These are phyloP conservation scores for Candida arabinofermentans DNA, from an alignment of 805 yeast genomes.

Conservation along the genomic window DNA sequence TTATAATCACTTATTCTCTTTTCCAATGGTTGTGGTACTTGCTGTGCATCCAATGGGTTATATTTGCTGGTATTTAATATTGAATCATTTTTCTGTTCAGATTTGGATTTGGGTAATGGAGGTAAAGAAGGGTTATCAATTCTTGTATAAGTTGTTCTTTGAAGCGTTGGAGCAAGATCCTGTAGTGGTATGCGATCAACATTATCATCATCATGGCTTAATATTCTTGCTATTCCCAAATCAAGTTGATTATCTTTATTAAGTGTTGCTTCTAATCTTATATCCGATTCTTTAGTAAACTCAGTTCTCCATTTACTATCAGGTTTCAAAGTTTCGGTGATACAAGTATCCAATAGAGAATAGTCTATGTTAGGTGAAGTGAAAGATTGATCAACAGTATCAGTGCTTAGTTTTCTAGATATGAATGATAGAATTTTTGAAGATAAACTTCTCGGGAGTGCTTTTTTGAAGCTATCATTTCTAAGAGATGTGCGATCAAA, in stretches of 20 bases:
- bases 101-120: background rate
- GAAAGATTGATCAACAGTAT: constrained; percentile 2
- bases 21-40: background rate
- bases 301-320: constrained; percentile 4
- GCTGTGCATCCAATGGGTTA: background rate
- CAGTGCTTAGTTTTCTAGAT: background rate
- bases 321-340: constrained; percentile 3
- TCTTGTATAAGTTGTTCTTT: background rate
- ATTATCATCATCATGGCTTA: background rate
- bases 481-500: too few species aligned
- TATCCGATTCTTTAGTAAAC: background rate
- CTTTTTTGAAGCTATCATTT: too few species aligned
- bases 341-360: constrained; percentile 1
- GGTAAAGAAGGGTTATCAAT: background rate
- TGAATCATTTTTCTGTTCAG: background rate
- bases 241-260: background rate
- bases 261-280: background rate
- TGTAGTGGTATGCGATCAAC: background rate
- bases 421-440: background rate
- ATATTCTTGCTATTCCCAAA: background rate
- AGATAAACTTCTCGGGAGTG: background rate
- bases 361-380: constrained; percentile 1
- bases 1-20: too few species aligned
- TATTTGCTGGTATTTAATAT: background rate
- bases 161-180: background rate